Evolutionary conservation across 2,329 filamentous ascomycete species (phyloP).

Genomic region (Madurella mycetomatis): DNA sequence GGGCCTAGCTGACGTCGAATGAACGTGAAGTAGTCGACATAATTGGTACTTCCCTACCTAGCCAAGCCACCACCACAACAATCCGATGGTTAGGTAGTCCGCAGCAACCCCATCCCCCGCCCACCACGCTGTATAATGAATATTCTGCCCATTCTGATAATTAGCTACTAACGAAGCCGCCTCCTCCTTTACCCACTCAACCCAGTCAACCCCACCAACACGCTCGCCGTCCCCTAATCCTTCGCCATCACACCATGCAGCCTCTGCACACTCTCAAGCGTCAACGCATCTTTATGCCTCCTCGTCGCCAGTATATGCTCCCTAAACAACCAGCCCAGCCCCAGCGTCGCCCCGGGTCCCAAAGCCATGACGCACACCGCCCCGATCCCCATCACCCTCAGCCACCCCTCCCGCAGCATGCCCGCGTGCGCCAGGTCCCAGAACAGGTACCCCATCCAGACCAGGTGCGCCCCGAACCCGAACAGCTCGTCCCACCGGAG

Average conservation of each 20-base stretch:
- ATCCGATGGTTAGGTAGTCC: too few species aligned
- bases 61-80: too few species aligned
- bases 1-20: too few species aligned
- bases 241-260: conserved; percentile 8
- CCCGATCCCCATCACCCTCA: conserved; percentile 4
- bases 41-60: too few species aligned
- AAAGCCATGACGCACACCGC: conserved; percentile 7
- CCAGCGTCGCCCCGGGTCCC: conserved; percentile 19
- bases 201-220: too few species aligned
- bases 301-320: conserved; percentile 21
- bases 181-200: too few species aligned
- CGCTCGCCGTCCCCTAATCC: neutral
- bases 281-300: conserved; percentile 18
- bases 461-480: conserved; percentile 8
- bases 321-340: conserved; percentile 20
- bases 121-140: too few species aligned
- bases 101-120: too few species aligned
- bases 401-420: conserved; percentile 19
- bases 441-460: conserved; percentile 23
- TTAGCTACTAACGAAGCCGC: too few species aligned
- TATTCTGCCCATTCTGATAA: too few species aligned
- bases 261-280: conserved; percentile 15
- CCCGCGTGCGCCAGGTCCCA: conserved; percentile 18
- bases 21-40: too few species aligned
- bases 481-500: conserved; percentile 17